Evolutionary conservation across 176 grass and related monocot species (phyloP), one percentile per base, ranked within the genome.

Genomic region (Eleusine indica): DNA sequence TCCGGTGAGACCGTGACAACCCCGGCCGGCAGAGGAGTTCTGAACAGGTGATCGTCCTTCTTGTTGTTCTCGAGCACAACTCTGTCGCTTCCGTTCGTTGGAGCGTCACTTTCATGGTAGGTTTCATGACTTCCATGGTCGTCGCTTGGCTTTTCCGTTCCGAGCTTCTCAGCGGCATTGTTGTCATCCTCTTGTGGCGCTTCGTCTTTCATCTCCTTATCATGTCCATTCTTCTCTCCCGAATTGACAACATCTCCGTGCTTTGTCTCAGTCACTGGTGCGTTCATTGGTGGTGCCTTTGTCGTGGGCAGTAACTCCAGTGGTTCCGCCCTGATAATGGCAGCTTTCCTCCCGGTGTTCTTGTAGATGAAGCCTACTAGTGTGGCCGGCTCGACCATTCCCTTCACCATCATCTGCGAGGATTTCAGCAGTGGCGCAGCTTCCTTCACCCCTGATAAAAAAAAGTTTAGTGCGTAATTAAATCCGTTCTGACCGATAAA

Each of bases 391-490:
- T 91, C 89, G 25, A 91, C 48, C 15, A 21, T 47, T 0, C 89
- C 89, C 61, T 80, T 85, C 73, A 91, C 89, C 65, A 46, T 68
- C 71, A 91, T n/a, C 18, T 85, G 76, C 0, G 89, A 91, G 0
- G 76, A 84, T 70, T 88, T 88, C 17, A 91, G 68, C 17, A 88
- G 48, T 3, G 77, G 73, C 17, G 73, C 77, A 4, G 61, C 89
- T 40, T 87, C 89, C 47, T 88, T 82, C 15, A 88, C 89, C 17
- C 89, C 89, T 91, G 89, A 62, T 68, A 6, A 66, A 18, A 38
- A n/a, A 18, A 7, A 19, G 1, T 15, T 12, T 51, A 51, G 9
- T 14, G 3, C 12, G 14, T 56, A 56, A 19, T 19, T 21, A 6
- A 16, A 52, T 52, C 49, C 49, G 49, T 16, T 14, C 16, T 46